Percentiles rank a stretch among this genome's conserved stretches.
Conservation (phyloP, 2,329 filamentous ascomycete genomes). For the Aureobasidium namibiae region DNA sequence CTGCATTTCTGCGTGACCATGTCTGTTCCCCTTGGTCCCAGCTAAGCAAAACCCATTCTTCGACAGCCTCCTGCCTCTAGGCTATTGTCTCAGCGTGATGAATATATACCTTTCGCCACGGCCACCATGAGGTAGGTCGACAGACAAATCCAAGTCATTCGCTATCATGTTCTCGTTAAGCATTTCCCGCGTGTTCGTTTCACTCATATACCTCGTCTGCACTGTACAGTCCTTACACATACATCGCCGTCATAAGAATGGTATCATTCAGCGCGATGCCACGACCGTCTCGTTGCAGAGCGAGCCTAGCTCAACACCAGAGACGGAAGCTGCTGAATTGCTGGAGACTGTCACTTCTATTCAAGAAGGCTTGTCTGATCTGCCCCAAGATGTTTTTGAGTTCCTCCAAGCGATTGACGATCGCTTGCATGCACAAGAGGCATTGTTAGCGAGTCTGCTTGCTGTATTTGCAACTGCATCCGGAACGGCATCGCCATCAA, state of each 20-base stretch:
- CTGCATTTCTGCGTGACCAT: slow-evolving; percentile 12
- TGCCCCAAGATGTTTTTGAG: not conserved
- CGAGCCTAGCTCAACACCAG: not conserved
- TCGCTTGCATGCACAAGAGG: not conserved
- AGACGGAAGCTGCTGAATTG: not conserved
- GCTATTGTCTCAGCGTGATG: not conserved
- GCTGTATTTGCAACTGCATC: not conserved
- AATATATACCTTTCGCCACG: slow-evolving; percentile 2
- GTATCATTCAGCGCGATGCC: not conserved
- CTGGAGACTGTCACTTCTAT: not conserved
- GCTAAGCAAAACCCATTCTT: slow-evolving; percentile 4
- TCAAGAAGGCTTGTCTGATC: not conserved
- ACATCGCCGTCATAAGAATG: not conserved
- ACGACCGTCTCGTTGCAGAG: not conserved
- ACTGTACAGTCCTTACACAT: slow-evolving; percentile 1
- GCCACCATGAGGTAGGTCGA: not conserved
- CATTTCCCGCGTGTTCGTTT: not conserved
- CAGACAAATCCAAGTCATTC: not conserved
- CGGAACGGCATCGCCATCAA: not conserved
- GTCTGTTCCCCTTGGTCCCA: not conserved
- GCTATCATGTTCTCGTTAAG: not conserved
- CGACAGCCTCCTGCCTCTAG: slow-evolving; percentile 7
- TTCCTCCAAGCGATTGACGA: slow-evolving; percentile 2
- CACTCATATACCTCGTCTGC: not conserved
- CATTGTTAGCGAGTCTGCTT: slow-evolving; percentile 2